phyloP scores from a whole-genome alignment of 805 yeast species.

The Pichia membranifaciens region DNA sequence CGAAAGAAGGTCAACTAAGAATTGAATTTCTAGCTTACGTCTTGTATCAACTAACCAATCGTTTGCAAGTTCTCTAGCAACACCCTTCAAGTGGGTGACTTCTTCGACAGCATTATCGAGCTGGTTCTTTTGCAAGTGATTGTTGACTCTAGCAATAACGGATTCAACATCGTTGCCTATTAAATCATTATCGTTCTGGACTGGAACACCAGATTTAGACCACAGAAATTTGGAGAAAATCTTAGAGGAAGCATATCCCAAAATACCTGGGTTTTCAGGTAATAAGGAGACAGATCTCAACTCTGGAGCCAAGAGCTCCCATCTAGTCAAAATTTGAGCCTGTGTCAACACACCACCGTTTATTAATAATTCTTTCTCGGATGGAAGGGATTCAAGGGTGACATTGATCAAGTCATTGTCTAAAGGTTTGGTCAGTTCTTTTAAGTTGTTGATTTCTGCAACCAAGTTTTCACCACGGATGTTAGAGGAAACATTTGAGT shows the following conservation, averaged over 20 bases:
- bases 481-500: constrained; percentile 32
- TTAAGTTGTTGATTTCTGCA: constrained; percentile 32
- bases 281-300: constrained; percentile 81
- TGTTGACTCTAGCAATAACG: constrained; percentile 78
- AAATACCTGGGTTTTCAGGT: constrained; percentile 93
- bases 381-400: constrained; percentile 43
- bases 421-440: constrained; percentile 33
- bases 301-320: constrained; percentile 77
- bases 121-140: constrained; percentile 66
- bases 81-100: constrained; percentile 81
- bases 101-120: constrained; percentile 89
- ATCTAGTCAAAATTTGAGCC: constrained; percentile 72
- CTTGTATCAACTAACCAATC: constrained; percentile 92
- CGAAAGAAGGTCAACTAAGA: constrained; percentile 64
- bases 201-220: constrained; percentile 71
- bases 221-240: constrained; percentile 70
- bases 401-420: constrained; percentile 31
- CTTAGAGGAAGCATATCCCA: constrained; percentile 82
- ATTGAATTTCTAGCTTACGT: constrained; percentile 82
- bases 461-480: constrained; percentile 45
- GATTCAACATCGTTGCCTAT: constrained; percentile 80
- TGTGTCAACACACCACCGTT: constrained; percentile 63
- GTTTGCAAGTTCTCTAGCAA: constrained; percentile 83
- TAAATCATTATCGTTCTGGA: constrained; percentile 26
- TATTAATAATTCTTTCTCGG: constrained; percentile 32